Conservation (phyloP, 257 asterid genomes). For the Nyctanthes arbortristis region DNA sequence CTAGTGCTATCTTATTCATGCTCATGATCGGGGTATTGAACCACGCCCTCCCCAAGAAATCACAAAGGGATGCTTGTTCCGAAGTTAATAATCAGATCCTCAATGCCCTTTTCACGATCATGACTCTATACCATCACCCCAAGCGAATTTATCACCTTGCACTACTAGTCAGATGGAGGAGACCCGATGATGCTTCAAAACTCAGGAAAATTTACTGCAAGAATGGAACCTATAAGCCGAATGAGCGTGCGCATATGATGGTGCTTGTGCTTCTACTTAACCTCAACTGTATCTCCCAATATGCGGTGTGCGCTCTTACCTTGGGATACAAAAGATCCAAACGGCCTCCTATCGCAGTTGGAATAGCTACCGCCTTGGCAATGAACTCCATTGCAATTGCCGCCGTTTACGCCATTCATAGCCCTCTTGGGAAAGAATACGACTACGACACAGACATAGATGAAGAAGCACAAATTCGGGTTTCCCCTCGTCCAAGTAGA, state of each 20-base stretch:
- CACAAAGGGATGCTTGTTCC: slow-evolving; percentile 75
- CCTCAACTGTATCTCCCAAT: slow-evolving; percentile 75
- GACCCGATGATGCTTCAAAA: slow-evolving; percentile 46
- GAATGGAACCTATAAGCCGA: slow-evolving; percentile 69
- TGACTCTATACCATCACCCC: slow-evolving; percentile 86
- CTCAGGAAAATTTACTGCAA: slow-evolving; percentile 75
- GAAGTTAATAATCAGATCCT: slow-evolving; percentile 91
- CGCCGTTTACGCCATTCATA: slow-evolving; percentile 65
- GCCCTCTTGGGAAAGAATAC: slow-evolving; percentile 91
- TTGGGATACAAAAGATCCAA: slow-evolving; percentile 64
- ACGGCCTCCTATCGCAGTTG: slow-evolving; percentile 83
- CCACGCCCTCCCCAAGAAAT: slow-evolving; percentile 66
- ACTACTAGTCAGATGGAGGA: slow-evolving; percentile 73
- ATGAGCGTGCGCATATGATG: slow-evolving; percentile 90
- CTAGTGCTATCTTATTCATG: slow-evolving; percentile 85
- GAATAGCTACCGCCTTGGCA: slow-evolving; percentile 56
- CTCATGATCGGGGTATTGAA: slow-evolving; percentile 90
- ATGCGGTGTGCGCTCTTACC: slow-evolving; percentile 76
- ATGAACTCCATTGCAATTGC: slow-evolving; percentile 82
- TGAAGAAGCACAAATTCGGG: slow-evolving; percentile 58
- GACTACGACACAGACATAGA: slow-evolving; percentile 52
- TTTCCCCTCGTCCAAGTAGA: slow-evolving; percentile 40
- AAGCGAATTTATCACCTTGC: slow-evolving; percentile 68
- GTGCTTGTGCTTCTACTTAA: slow-evolving; percentile 64
- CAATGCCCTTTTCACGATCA: slow-evolving; percentile 80